Evolutionary conservation across 176 grass and related monocot species (phyloP), one percentile per base, ranked within the genome.

Genomic region (Phoenix dactylifera): DNA sequence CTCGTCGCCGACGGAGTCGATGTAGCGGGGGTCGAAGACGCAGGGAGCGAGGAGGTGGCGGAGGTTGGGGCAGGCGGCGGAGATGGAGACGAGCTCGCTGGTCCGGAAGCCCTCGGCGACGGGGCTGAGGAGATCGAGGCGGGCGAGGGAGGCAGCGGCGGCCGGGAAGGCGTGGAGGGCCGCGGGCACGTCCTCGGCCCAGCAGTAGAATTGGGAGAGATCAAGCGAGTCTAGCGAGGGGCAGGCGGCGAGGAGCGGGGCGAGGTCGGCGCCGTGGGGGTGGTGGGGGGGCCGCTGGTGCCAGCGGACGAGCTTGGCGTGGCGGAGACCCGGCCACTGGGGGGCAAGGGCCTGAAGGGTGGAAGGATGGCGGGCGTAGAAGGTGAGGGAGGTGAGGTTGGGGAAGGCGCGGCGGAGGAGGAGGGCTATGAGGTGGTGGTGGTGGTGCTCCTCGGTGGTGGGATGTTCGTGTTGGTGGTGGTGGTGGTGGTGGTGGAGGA

Each of bases 131-230:
- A 98, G 84, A 76, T 98, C 76, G 67, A 98, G 79, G 54, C 73
- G 74, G 52, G 79, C 64, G 61, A 98, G 85, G 15, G 64, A 62
- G 0, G 57, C 68, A 1, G 87, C 81, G 7, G 83, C 79, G 16
- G 49, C 2, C 0, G 82, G 82, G 58, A 86, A 26, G 19, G 74
- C 75, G 1, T 58, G 56, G 48, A 98, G 76, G 3, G 94, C 88
- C 17, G 65, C 73, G 18, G 57, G 23, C 12, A 98, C 63, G 77
- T 98, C 94, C 56, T 98, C 94, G 48, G 79, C 83, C 94, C 94
- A 98, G 88, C 94, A 98, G 74, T 98, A 98, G 80, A 98, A 98
- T 32, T 93, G 84, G 0, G 82, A 88, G 50, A 98, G 80, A 74
- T 98, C 88, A 61, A 98, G 77, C 53, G 72, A 49, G 4, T 50